These are phyloP conservation scores for Aspergillus arachidicola DNA, from an alignment of 2,329 filamentous ascomycete genomes.

Conservation along the genomic window DNA sequence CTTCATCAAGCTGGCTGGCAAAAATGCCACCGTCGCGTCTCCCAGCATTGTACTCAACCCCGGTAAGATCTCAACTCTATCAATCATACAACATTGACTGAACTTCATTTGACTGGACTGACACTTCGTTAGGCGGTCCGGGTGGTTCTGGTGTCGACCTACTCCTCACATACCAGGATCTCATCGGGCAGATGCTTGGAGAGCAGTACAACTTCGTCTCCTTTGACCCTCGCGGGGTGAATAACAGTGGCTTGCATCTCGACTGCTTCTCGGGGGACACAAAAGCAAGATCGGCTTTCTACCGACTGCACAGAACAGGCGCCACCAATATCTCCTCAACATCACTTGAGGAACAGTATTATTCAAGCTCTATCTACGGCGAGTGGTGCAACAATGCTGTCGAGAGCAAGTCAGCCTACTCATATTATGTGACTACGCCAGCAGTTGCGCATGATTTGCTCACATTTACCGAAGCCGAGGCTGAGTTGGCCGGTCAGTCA, in stretches of 20 bases:
- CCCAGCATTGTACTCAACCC: slow-evolving; percentile 18
- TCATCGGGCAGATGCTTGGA: slow-evolving; percentile 34
- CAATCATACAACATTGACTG: neutral
- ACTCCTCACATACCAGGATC: slow-evolving; percentile 26
- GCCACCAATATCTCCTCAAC: slow-evolving; percentile 25
- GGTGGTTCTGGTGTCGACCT: slow-evolving; percentile 29
- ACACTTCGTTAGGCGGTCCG: slow-evolving; percentile 35
- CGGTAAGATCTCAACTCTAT: slow-evolving; percentile 12
- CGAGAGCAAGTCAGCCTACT: slow-evolving; percentile 13
- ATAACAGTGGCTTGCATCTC: slow-evolving; percentile 32
- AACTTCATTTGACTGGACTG: slow-evolving; percentile 4
- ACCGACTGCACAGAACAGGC: slow-evolving; percentile 28
- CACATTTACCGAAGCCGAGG: neutral
- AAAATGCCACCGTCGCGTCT: slow-evolving; percentile 19
- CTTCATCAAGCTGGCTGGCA: slow-evolving; percentile 22
- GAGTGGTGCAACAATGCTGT: slow-evolving; percentile 24
- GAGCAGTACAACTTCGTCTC: slow-evolving; percentile 48
- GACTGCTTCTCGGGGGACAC: slow-evolving; percentile 28
- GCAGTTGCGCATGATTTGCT: slow-evolving; percentile 17
- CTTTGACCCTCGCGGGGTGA: slow-evolving; percentile 47
- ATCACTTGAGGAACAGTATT: slow-evolving; percentile 32
- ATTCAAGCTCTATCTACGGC: slow-evolving; percentile 25
- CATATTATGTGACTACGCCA: slow-evolving; percentile 21
- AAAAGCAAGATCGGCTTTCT: slow-evolving; percentile 21
- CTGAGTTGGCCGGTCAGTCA: neutral